phyloP scores from a whole-genome alignment of 2,329 filamentous ascomycete species.

The Claviceps sp. region DNA sequence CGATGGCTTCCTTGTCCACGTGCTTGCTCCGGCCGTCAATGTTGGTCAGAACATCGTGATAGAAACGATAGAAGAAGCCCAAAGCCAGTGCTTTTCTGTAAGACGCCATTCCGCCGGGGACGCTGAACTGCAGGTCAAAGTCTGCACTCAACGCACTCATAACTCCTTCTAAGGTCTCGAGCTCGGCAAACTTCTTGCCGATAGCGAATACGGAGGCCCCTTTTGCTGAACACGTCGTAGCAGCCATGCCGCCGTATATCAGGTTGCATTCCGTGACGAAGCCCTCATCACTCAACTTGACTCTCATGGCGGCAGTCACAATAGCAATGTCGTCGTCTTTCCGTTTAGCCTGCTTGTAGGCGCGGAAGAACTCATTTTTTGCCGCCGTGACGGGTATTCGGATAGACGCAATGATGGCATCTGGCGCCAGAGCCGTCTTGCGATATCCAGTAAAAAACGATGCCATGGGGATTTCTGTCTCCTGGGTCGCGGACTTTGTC shows the following conservation, averaged over 20 bases:
- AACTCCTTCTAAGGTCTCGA: conserved; percentile 71
- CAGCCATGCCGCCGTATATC: conserved; percentile 91
- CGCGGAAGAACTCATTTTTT: conserved; percentile 70
- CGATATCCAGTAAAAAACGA: conserved; percentile 90
- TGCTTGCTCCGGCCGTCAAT: conserved; percentile 34
- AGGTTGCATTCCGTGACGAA: conserved; percentile 62
- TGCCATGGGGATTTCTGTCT: conserved; percentile 79
- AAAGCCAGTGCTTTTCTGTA: conserved; percentile 84
- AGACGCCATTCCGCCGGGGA: conserved; percentile 94
- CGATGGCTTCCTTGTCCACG: conserved; percentile 59
- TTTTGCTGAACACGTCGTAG: conserved; percentile 77
- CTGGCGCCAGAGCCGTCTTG: conserved; percentile 62
- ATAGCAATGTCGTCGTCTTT: conserved; percentile 99
- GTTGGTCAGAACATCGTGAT: conserved; percentile 67
- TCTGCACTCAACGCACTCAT: conserved; percentile 85
- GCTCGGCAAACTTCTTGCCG: conserved; percentile 68
- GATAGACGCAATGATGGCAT: conserved; percentile 77
- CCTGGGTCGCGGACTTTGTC: conserved; percentile 60
- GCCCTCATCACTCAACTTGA: conserved; percentile 56
- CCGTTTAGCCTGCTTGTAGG: conserved; percentile 92
- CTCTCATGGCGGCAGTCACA: conserved; percentile 72
- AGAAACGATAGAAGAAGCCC: conserved; percentile 95
- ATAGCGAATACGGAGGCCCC: conserved; percentile 59
- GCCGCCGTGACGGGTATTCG: conserved; percentile 66
- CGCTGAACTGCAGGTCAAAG: conserved; percentile 78